Conservation (phyloP, 148 eudicot genomes). For the Fagopyrum esculentum region DNA sequence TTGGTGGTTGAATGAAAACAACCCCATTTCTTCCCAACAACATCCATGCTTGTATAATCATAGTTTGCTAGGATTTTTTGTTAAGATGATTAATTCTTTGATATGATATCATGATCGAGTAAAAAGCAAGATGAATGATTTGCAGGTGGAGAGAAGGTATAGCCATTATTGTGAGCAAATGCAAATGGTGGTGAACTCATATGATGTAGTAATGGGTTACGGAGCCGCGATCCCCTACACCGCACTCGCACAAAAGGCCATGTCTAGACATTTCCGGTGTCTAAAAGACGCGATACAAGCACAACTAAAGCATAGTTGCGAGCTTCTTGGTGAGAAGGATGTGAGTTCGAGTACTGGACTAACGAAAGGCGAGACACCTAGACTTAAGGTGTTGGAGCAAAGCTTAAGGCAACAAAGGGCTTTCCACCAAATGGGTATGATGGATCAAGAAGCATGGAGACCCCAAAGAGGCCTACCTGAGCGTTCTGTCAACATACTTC, state of each 20-base stretch:
- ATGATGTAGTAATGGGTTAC: conserved; percentile 80
- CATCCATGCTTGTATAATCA: neutral
- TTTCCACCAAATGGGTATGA: conserved; percentile 91
- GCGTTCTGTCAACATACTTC: conserved; percentile 67
- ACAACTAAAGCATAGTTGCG: conserved; percentile 70
- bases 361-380: conserved; percentile 90
- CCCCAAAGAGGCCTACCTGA: conserved; percentile 96
- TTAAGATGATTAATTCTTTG: neutral
- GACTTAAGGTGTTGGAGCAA: conserved; percentile 73
- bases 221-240: conserved; percentile 92
- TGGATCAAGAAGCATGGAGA: conserved; percentile 95
- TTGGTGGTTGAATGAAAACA: conserved; percentile 17
- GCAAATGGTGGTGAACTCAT: conserved; percentile 96
- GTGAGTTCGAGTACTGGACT: conserved; percentile 54
- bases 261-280: conserved; percentile 91
- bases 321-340: conserved; percentile 78
- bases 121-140: neutral
- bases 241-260: conserved; percentile 78
- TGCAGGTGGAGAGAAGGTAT: conserved; percentile 85
- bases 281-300: conserved; percentile 71
- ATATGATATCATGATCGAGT: neutral
- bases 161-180: conserved; percentile 89
- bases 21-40: conserved; percentile 18
- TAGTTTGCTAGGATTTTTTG: neutral
- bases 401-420: conserved; percentile 87